phyloP scores from a whole-genome alignment of 306 rosid genomes.

The Carpinus fangiana region DNA sequence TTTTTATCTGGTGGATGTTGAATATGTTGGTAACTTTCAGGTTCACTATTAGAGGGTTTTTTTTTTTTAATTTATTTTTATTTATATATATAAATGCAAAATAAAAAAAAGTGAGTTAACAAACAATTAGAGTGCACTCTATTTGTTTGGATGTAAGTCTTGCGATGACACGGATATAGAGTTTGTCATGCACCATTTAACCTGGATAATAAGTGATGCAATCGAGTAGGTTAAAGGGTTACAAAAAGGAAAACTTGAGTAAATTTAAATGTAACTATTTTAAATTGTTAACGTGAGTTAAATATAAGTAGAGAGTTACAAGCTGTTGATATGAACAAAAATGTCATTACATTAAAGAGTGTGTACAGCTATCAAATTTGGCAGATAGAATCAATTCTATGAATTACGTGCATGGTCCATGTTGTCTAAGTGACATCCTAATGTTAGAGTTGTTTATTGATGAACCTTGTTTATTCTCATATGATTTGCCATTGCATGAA shows the following conservation, averaged over 20 bases:
- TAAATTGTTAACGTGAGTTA: background rate
- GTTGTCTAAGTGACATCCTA: background rate
- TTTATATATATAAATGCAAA: background rate
- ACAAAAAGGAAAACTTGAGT: background rate
- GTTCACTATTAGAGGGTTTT: background rate
- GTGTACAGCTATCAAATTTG: background rate
- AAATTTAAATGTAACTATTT: background rate
- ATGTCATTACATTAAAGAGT: background rate
- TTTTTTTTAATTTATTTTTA: too few species aligned
- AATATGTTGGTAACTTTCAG: background rate
- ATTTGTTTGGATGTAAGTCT: background rate
- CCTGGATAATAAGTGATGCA: background rate
- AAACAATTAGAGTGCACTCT: background rate
- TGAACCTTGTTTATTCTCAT: too few species aligned
- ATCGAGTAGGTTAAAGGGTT: background rate
- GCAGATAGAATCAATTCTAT: background rate
- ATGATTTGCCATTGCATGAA: too few species aligned
- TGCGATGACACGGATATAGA: too few species aligned
- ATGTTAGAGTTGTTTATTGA: background rate
- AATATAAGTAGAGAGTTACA: background rate
- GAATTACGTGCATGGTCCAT: background rate
- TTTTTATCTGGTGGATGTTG: background rate
- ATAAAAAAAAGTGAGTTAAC: background rate
- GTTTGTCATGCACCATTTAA: background rate
- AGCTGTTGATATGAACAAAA: background rate